Evolutionary conservation across 2,329 filamentous ascomycete genomes (phyloP).

Genomic region (Fusarium sp.): DNA sequence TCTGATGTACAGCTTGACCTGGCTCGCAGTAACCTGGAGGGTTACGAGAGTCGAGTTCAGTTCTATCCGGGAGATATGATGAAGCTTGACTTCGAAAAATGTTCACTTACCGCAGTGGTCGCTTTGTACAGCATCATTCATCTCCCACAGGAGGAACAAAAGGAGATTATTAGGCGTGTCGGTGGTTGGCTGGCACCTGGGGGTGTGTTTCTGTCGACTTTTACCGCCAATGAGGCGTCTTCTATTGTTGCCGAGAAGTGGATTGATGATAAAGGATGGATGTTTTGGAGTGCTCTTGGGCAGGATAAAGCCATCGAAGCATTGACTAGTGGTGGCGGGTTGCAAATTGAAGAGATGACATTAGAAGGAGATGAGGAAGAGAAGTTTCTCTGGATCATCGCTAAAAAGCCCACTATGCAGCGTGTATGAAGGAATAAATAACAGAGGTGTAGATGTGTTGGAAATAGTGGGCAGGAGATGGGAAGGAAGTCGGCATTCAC

Average conservation of each 20-base stretch:
- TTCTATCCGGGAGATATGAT: constrained; percentile 28
- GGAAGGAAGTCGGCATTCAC: no score
- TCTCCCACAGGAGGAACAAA: constrained; percentile 21
- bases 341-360: background rate
- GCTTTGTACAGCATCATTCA: constrained; percentile 33
- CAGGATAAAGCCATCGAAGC: background rate
- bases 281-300: constrained; percentile 33
- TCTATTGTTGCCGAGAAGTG: background rate
- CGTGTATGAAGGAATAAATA: no score
- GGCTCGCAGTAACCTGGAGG: background rate
- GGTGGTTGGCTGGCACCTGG: constrained; percentile 21
- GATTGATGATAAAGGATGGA: constrained; percentile 26
- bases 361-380: constrained; percentile 23
- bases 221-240: background rate
- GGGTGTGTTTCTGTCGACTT: constrained; percentile 12
- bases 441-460: no score
- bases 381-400: constrained; percentile 4
- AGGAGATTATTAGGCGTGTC: constrained; percentile 6
- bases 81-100: constrained; percentile 7
- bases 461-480: no score
- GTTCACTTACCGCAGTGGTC: constrained; percentile 17
- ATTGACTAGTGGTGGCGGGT: background rate
- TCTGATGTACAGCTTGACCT: constrained; percentile 16
- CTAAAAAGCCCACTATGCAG: background rate
- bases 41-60: background rate